A percentile compares a stretch with the other conserved stretches of the same genome.
Conservation (phyloP, 805 yeast species). For the Barnettozyma populi region DNA sequence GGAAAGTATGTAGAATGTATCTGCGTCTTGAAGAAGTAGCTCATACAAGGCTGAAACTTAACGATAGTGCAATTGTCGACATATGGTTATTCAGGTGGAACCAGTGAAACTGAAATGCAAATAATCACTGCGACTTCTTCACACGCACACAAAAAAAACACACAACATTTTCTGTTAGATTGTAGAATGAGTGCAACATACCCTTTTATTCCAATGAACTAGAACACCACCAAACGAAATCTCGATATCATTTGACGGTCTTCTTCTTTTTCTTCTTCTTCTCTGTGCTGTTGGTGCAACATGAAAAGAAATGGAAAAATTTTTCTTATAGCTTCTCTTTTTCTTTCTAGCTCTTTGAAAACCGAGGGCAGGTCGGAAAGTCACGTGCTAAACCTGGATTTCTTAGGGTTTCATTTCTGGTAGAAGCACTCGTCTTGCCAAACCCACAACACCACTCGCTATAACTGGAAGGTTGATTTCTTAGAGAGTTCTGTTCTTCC, state of each 20-base stretch:
- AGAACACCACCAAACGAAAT: not conserved
- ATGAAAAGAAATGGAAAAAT: not conserved
- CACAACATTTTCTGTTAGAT: not conserved
- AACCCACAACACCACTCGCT: not conserved
- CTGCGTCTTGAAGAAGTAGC: slow-evolving; percentile 17
- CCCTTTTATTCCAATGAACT: not conserved
- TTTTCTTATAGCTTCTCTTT: not conserved
- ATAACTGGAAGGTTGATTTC: not conserved
- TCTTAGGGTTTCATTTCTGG: not conserved
- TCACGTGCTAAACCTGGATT: not conserved
- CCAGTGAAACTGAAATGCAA: slow-evolving; percentile 39
- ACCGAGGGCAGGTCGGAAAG: not conserved
- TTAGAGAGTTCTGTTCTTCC: not conserved
- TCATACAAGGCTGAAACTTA: slow-evolving; percentile 64
- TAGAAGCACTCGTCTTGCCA: not conserved
- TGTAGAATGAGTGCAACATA: not conserved
- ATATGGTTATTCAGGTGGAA: slow-evolving; percentile 49
- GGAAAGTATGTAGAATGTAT: no score
- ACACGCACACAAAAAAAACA: not conserved
- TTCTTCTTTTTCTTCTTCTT: not conserved
- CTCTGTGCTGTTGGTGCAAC: no score
- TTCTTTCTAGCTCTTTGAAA: not conserved
- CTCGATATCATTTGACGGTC: not conserved
- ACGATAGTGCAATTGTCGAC: slow-evolving; percentile 52
- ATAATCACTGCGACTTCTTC: slow-evolving; percentile 10